A percentile compares a stretch with the other conserved stretches of the same genome.
Evolutionary conservation across 176 grass and related monocot genomes (phyloP).

Genomic region (Guadua angustifolia): DNA sequence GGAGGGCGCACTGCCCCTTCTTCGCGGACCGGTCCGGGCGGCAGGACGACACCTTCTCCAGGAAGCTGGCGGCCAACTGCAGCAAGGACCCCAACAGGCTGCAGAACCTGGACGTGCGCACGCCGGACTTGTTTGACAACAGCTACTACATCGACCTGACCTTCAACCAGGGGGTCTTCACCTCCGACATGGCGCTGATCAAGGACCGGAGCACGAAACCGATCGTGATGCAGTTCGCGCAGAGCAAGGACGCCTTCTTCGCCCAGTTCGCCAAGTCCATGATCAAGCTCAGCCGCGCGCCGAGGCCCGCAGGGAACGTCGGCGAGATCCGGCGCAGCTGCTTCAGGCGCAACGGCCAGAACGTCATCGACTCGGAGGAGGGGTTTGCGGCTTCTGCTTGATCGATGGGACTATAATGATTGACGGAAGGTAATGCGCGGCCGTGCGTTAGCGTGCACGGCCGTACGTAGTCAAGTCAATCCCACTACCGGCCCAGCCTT

Average conservation of each 20-base stretch:
- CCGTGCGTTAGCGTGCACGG: not conserved
- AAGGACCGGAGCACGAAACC: not conserved
- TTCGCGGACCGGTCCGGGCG: conserved; percentile 35
- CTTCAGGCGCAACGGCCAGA: not conserved
- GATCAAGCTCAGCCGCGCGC: conserved; percentile 26
- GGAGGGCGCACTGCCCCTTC: conserved; percentile 54
- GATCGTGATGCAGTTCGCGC: not conserved
- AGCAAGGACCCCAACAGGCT: not conserved
- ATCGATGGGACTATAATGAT: not conserved
- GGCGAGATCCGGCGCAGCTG: conserved; percentile 47
- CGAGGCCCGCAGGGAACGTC: conserved; percentile 1
- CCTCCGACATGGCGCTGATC: conserved; percentile 47
- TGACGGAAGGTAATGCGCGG: not conserved
- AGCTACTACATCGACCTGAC: conserved; percentile 33
- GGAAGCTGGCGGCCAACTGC: conserved; percentile 34
- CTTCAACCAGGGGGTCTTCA: conserved; percentile 39
- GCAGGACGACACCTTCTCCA: conserved; percentile 45
- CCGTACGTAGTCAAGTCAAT: not conserved
- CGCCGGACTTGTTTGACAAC: conserved; percentile 46
- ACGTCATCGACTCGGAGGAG: not conserved
- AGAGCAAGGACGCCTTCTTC: conserved; percentile 42
- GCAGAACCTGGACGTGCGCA: conserved; percentile 30
- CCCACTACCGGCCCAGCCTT: too few relatives aligned
- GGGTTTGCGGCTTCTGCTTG: conserved; percentile 1
- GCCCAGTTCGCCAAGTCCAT: conserved; percentile 29